phyloP scores from a whole-genome alignment of 768 basidiomycete species.

The Amanita inopinata region DNA sequence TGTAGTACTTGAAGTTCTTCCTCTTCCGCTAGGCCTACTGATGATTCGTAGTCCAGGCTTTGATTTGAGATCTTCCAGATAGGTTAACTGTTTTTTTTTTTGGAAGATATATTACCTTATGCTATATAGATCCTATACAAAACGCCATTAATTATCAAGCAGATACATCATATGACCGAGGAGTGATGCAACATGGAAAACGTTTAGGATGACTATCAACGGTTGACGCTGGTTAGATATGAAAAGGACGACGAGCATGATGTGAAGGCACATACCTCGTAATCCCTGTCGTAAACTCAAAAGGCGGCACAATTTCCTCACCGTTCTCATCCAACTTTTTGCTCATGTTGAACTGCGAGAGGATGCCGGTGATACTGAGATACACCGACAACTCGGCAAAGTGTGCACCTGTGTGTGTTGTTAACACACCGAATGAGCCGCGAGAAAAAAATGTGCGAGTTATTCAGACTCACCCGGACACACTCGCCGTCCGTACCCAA shows the following conservation, averaged over 20 bases:
- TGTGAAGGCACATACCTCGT: constrained; percentile 3
- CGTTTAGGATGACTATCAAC: constrained; percentile 4
- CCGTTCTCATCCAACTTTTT: constrained; percentile 2
- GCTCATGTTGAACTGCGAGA: constrained; percentile 5
- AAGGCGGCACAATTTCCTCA: not conserved
- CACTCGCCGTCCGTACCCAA: constrained; percentile 7
- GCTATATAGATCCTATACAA: no score
- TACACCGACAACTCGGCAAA: constrained; percentile 7
- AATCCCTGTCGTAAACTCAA: constrained; percentile 9
- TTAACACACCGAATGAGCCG: no score
- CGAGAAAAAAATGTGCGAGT: not conserved
- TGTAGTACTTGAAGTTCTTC: no score
- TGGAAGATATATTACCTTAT: no score
- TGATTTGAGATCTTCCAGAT: no score
- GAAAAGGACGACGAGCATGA: not conserved
- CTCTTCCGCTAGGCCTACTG: no score
- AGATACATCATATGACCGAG: not conserved
- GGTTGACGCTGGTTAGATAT: not conserved
- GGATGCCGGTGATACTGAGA: constrained; percentile 8
- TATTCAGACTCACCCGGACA: constrained; percentile 4
- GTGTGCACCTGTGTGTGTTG: not conserved
- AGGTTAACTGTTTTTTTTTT: no score
- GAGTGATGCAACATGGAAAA: not conserved
- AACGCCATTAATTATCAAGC: not conserved
- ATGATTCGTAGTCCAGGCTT: no score